phyloP scores from a whole-genome alignment of 306 rosid genomes.

The Prunus armeniaca region DNA sequence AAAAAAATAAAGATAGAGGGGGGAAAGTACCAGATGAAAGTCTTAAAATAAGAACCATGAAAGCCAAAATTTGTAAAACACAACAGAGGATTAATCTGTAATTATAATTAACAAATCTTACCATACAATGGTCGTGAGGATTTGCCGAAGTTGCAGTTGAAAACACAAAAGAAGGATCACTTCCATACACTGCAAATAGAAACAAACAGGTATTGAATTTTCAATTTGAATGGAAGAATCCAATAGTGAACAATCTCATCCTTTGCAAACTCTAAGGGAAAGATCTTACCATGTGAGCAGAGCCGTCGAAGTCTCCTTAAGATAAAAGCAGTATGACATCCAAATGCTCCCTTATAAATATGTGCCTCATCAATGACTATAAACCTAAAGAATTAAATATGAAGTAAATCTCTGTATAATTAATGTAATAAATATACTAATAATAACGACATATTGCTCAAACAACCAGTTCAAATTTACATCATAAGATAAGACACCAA shows the following conservation, averaged over 20 bases:
- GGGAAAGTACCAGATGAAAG: neutral
- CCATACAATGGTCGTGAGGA: constrained; percentile 87
- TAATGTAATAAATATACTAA: neutral
- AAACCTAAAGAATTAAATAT: constrained; percentile 50
- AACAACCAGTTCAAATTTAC: constrained; percentile 14
- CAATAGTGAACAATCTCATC: constrained; percentile 12
- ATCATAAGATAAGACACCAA: neutral
- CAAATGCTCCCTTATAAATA: constrained; percentile 92
- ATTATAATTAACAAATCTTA: constrained; percentile 31
- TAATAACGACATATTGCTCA: constrained; percentile 9
- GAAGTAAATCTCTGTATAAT: constrained; percentile 10
- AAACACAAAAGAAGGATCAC: constrained; percentile 83
- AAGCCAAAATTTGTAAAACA: constrained; percentile 1
- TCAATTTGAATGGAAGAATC: constrained; percentile 13
- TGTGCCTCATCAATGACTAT: constrained; percentile 90
- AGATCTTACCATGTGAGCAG: constrained; percentile 63
- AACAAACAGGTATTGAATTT: constrained; percentile 13
- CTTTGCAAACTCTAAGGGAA: constrained; percentile 13
- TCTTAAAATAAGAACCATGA: constrained; percentile 16
- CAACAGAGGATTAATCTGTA: neutral
- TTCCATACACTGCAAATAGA: constrained; percentile 78
- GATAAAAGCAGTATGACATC: constrained; percentile 88
- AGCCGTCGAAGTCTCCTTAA: constrained; percentile 78
- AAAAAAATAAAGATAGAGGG: neutral
- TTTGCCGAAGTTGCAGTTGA: constrained; percentile 95